These are phyloP conservation scores for Aspergillus brasiliensis DNA, from an alignment of 2,329 filamentous ascomycete genomes.

Conservation along the genomic window DNA sequence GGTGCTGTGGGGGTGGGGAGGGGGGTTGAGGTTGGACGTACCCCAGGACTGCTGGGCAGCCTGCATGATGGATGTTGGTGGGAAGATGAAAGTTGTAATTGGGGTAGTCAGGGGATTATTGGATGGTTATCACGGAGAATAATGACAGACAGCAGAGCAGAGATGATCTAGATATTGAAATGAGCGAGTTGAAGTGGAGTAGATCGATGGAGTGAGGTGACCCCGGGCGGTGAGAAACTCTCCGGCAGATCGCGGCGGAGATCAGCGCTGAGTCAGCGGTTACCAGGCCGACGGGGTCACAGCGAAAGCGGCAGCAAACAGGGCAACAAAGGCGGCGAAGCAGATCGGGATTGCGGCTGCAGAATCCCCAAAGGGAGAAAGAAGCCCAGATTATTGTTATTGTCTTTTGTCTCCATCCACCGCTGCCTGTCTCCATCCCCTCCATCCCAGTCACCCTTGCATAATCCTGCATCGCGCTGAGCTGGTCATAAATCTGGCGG, in stretches of 20 bases:
- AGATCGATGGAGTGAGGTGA: constrained; percentile 5
- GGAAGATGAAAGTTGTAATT: background rate
- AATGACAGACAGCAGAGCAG: background rate
- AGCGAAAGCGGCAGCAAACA: constrained; percentile 27
- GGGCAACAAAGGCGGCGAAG: constrained; percentile 2
- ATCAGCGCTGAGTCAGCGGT: constrained; percentile 34
- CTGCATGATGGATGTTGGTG: constrained; percentile 51
- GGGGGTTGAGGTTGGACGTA: constrained; percentile 31
- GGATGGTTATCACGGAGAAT: background rate
- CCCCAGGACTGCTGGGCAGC: constrained; percentile 64
- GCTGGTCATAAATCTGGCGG: constrained; percentile 24
- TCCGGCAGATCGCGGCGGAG: constrained; percentile 33
- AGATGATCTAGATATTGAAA: background rate
- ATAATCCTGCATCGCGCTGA: constrained; percentile 16
- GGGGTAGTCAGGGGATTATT: background rate
- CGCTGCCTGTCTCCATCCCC: constrained; percentile 2
- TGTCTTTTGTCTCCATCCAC: constrained; percentile 4
- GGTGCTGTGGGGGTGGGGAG: background rate
- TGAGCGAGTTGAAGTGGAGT: background rate
- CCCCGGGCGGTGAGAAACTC: constrained; percentile 28
- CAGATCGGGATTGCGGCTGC: constrained; percentile 17
- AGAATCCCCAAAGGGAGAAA: constrained; percentile 5
- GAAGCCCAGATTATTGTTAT: constrained; percentile 15
- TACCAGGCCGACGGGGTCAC: constrained; percentile 36
- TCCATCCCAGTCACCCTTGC: constrained; percentile 20